These are phyloP conservation scores for Venturia oleaginea DNA, from an alignment of 2,329 filamentous ascomycete genomes.

Conservation along the genomic window DNA sequence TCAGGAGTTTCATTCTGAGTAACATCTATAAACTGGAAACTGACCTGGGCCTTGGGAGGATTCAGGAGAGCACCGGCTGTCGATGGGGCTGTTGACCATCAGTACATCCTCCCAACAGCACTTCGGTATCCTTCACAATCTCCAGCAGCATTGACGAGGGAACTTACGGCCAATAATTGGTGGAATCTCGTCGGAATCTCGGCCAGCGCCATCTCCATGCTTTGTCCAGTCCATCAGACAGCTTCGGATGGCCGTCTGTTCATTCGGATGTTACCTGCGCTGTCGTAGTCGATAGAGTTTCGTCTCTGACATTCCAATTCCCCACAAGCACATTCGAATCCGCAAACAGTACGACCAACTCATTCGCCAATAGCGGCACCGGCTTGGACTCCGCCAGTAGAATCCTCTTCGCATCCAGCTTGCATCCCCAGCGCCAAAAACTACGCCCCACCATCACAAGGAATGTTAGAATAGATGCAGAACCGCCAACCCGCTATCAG, in stretches of 20 bases:
- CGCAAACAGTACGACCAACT: not conserved
- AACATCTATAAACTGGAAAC: not conserved
- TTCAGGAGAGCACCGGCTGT: not conserved
- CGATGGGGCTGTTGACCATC: not conserved
- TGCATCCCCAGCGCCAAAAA: not conserved
- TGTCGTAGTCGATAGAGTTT: not conserved
- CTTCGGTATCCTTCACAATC: not conserved
- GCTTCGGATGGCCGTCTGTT: not conserved
- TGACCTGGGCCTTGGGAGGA: not conserved
- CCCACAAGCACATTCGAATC: not conserved
- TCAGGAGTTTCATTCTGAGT: not conserved
- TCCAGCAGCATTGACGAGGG: not conserved
- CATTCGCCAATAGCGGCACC: not conserved
- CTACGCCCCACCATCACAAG: constrained; percentile 2
- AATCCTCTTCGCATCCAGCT: not conserved
- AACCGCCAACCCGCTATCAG: not conserved
- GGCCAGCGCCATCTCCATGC: not conserved
- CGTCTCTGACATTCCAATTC: not conserved
- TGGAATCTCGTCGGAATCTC: not conserved
- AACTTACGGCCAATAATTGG: not conserved
- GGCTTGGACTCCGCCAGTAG: constrained; percentile 1
- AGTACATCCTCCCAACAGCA: not conserved
- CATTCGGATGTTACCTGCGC: not conserved
- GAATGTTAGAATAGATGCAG: constrained; percentile 7
- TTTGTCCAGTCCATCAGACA: not conserved